Evolutionary conservation across 2,329 filamentous ascomycete species (phyloP).

Genomic region (Pyricularia grisea): DNA sequence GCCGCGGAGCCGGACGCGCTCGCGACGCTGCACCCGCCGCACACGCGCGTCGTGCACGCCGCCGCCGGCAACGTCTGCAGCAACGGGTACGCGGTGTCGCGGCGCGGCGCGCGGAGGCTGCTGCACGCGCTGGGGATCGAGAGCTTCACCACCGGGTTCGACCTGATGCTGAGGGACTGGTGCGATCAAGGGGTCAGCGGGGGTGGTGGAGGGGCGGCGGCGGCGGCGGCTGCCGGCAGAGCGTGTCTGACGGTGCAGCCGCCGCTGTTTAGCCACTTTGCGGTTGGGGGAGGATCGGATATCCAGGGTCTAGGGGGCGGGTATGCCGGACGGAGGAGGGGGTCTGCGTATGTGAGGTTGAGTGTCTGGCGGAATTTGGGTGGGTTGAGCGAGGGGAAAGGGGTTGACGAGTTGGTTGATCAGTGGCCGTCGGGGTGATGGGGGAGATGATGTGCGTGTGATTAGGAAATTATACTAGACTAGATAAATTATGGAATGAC

Average conservation of each 20-base stretch:
- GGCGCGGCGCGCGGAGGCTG: conserved; percentile 30
- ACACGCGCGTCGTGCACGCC: conserved; percentile 34
- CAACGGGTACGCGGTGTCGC: conserved; percentile 31
- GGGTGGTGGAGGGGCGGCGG: neutral
- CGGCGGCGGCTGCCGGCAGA: conserved; percentile 4
- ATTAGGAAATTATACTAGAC: no score
- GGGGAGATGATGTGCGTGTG: neutral
- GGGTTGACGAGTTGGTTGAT: conserved; percentile 9
- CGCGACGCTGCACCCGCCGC: conserved; percentile 21
- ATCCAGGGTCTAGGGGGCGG: conserved; percentile 18
- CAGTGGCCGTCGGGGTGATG: conserved; percentile 14
- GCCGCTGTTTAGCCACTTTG: conserved; percentile 19
- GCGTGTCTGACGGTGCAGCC: conserved; percentile 19
- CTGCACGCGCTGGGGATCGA: conserved; percentile 33
- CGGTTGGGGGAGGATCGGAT: conserved; percentile 15
- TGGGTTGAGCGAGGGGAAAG: conserved; percentile 12
- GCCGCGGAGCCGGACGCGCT: conserved; percentile 18
- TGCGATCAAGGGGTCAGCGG: conserved; percentile 17
- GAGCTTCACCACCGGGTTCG: conserved; percentile 27
- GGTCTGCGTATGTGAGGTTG: conserved; percentile 17
- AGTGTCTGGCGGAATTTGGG: conserved; percentile 19
- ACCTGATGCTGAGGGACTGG: conserved; percentile 35
- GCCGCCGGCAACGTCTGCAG: conserved; percentile 29
- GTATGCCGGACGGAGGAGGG: conserved; percentile 13
- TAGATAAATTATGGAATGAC: no score